Evolutionary conservation across 805 yeast species (phyloP), one percentile per base, ranked within the genome.

Genomic region (Saturnispora bothae): DNA sequence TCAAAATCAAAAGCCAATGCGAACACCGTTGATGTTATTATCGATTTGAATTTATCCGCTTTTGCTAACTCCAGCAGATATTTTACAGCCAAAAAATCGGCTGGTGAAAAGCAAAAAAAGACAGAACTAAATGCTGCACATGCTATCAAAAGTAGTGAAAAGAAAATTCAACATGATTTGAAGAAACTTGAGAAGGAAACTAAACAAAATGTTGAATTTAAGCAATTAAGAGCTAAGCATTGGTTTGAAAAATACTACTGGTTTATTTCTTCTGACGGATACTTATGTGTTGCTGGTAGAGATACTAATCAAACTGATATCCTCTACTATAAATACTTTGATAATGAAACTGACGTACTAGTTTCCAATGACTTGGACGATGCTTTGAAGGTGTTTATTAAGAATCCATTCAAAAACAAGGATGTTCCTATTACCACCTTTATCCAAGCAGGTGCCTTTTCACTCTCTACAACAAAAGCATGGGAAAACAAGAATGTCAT

Each of bases 211-310:
- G 45, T 49, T 17, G 60, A 52, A 20, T 60, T 80, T 40, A 77
- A 72, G 44, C 75, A 71, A 28, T 62, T 82, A 23, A 69, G 96
- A 33, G 66, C 72, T 4, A 85, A 84, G 33, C 78, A 66, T 53
- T 88, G 96, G 83, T 92, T 92, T 62, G 98, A 92, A 54, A 92
- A 89, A 57, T 89, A 79, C 57, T 76, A 69, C 51, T 92, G 98
- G 98, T 92, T 92, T 52, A 65, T 88, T n/a, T 73, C 96, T 0
- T 76, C 79, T 47, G 97, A 89, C 53, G 88, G 92, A 0, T 86
- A 82, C 52, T 61, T 92, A 35, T 82, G 94, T 42, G 58, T 92
- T 39, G 85, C 88, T 33, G 97, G 96, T 2, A 75, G 85, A 45
- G 96, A 92, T 53, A 71, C 68, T 17, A 56, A 73, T 4, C 97